Base-by-base conservation (phyloP, 1,284 basidiomycete species). In the Chiua sp. region DNA sequence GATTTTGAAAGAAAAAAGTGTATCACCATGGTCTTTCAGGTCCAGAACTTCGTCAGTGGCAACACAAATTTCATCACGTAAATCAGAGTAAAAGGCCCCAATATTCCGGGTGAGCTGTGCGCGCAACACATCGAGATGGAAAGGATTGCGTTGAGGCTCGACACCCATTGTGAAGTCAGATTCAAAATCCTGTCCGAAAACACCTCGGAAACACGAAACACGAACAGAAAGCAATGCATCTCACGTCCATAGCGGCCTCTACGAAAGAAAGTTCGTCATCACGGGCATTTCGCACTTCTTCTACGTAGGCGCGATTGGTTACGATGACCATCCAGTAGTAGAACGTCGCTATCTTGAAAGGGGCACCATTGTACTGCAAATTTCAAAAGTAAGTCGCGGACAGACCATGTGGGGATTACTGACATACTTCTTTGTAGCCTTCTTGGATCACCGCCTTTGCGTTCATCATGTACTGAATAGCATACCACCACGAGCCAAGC, bases 261-360 rank as follows among this genome's bases (percentile, higher is more conserved):
- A 59, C 26, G 44, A 77, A 70, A 2, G 77, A 80, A 8, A 83
- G 53, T 2, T 71, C 63, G n/a, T 79, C 75, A 30, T 80, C 79
- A 0, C 71, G 70, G 5, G 78, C 76, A 32, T 70, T 76, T 16
- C 74, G 69, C 20, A 82, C 28, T 30, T 84, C 81, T 5, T 82
- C 77, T 16, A 80, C 65, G 26, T 77, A 63, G 33, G 72, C 65
- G 0, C 66, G 69, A 5, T 72, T 74, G 22, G 66, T 75, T 3
- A 80, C 60, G 30, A 83, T 47, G 20, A 84, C 72, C 1, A 76
- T 48, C 81, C 80, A 84, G 47, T 66, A 63, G 35, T 70, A 69
- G 8, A 75, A 50, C 0, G 72, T 66, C 0, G 80, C 67, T 11
- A 85, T 62, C 60, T 80, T 82, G 72, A 82, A 83, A 5, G 71